Percentiles rank a stretch among this genome's conserved stretches.
These are phyloP conservation scores for Phytophthora sp. DNA, from an alignment of 352 stramenopile species.

Conservation along the genomic window DNA sequence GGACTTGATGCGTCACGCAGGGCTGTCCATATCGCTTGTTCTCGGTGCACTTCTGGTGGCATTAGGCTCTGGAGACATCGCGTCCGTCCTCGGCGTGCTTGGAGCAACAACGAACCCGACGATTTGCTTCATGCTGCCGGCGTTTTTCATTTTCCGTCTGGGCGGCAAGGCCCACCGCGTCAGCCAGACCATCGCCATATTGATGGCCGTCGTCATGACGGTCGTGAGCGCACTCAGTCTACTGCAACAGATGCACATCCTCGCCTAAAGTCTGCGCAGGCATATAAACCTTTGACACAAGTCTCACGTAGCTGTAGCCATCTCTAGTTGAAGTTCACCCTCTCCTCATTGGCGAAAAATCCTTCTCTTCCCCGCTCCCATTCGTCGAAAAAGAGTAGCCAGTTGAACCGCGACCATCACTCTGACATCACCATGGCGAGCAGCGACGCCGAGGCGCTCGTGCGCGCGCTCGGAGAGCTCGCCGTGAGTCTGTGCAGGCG, in stretches of 20 bases:
- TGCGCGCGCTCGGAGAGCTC: conserved; percentile 70
- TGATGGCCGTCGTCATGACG: conserved; percentile 52
- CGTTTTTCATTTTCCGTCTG: conserved; percentile 74
- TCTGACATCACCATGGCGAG: conserved; percentile 23
- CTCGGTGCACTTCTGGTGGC: conserved; percentile 57
- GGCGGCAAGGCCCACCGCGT: conserved; percentile 40
- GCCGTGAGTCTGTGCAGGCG: conserved; percentile 40
- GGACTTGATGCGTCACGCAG: conserved; percentile 49
- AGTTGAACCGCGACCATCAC: conserved; percentile 24
- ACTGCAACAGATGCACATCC: conserved; percentile 52
- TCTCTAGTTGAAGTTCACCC: neutral
- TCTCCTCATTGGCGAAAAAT: conserved; percentile 13
- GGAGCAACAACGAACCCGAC: conserved; percentile 86
- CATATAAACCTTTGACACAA: conserved; percentile 16
- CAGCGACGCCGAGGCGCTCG: conserved; percentile 35
- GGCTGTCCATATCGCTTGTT: conserved; percentile 67
- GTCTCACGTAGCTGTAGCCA: no score
- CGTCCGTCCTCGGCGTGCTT: conserved; percentile 82
- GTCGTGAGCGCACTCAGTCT: conserved; percentile 62
- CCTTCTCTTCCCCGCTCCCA: neutral
- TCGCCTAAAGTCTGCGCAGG: conserved; percentile 12
- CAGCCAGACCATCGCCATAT: conserved; percentile 52
- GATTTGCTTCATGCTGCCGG: conserved; percentile 89
- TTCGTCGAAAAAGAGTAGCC: conserved; percentile 26
- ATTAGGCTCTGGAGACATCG: conserved; percentile 80